A percentile compares a stretch with the other conserved stretches of the same genome.
Conservation (phyloP, 352 stramenopile genomes). For the Globisporangium rhizosaccharum region DNA sequence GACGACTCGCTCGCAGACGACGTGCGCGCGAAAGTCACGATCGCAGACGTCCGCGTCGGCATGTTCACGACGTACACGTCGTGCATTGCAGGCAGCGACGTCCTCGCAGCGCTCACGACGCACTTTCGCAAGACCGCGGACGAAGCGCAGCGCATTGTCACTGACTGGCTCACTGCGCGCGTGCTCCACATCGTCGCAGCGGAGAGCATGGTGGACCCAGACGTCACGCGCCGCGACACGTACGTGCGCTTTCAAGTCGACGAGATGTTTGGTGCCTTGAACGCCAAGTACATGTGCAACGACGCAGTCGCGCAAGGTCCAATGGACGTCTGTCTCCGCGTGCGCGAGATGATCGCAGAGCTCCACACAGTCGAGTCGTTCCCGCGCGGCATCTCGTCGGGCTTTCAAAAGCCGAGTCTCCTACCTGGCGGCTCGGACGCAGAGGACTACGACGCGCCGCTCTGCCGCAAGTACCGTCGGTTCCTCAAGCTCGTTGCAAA, state of each 20-base stretch:
- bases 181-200: conserved; percentile 55
- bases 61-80: conserved; percentile 72
- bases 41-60: conserved; percentile 56
- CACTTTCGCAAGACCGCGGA: conserved; percentile 53
- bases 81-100: conserved; percentile 44
- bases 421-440: conserved; percentile 18
- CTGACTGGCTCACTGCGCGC: conserved; percentile 31
- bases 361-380: conserved; percentile 64
- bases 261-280: conserved; percentile 71
- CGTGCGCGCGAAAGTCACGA: conserved; percentile 43
- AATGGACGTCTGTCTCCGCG: conserved; percentile 68
- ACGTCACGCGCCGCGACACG: conserved; percentile 42
- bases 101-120: conserved; percentile 46
- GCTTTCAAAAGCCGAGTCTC: conserved; percentile 36
- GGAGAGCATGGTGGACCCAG: conserved; percentile 38
- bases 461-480: conserved; percentile 60
- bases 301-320: conserved; percentile 34
- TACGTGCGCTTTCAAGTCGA: conserved; percentile 84
- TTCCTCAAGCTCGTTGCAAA: conserved; percentile 66
- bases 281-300: conserved; percentile 72
- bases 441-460: conserved; percentile 46
- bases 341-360: conserved; percentile 61
- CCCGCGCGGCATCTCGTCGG: conserved; percentile 61
- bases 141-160: conserved; percentile 37
- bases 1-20: conserved; percentile 66